phyloP scores from a whole-genome alignment of 2,329 filamentous ascomycete genomes.

The Verticillium nubilum region DNA sequence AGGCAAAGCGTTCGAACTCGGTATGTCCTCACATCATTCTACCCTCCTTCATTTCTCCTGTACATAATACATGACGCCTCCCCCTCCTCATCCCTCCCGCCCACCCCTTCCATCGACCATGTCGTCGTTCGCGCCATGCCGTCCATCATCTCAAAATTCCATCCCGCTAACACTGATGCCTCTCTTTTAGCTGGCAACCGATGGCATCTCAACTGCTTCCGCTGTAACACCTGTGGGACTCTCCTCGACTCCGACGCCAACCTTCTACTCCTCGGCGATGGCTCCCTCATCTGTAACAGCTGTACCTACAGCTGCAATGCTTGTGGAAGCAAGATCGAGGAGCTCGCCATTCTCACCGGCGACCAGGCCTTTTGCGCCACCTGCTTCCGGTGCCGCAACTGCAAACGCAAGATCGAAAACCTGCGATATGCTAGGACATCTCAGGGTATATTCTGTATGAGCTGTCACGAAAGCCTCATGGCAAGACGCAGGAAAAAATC shows the following conservation, averaged over 20 bases:
- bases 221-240: slow-evolving; percentile 91
- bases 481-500: slow-evolving; percentile 83
- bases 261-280: slow-evolving; percentile 91
- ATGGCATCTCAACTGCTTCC: slow-evolving; percentile 99
- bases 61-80: background rate
- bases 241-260: slow-evolving; percentile 98
- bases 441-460: slow-evolving; percentile 99
- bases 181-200: slow-evolving; percentile 74
- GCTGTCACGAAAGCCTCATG: slow-evolving; percentile 95
- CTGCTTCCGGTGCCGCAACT: slow-evolving; percentile 96
- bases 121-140: slow-evolving; percentile 4
- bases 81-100: background rate
- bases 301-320: slow-evolving; percentile 98
- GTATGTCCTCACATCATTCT: slow-evolving; percentile 43
- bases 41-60: background rate
- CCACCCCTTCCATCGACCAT: background rate
- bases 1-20: slow-evolving; percentile 96
- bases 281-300: slow-evolving; percentile 97
- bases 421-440: slow-evolving; percentile 94
- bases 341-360: slow-evolving; percentile 92
- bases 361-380: slow-evolving; percentile 97
- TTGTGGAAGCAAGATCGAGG: slow-evolving; percentile 96
- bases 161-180: slow-evolving; percentile 18
- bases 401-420: slow-evolving; percentile 98
- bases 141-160: slow-evolving; percentile 12